A percentile compares a stretch with the other conserved stretches of the same genome.
phyloP scores from a whole-genome alignment of 2,329 filamentous ascomycete species.

The Paecilomyces sp. region DNA sequence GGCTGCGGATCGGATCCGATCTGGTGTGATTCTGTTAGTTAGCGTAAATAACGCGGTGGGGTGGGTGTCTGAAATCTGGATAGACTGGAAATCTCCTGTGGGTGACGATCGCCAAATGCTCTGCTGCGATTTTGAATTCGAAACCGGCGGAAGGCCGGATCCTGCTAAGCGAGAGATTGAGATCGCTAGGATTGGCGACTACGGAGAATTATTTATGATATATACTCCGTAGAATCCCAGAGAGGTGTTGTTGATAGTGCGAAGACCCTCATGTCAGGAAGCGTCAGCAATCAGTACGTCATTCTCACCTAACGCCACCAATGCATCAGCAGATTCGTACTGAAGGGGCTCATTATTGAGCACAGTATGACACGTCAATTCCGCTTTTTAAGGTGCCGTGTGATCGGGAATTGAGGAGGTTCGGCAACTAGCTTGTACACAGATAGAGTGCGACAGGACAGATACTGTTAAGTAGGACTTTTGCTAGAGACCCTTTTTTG shows the following conservation, averaged over 20 bases:
- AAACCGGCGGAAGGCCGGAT: neutral
- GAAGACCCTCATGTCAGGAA: neutral
- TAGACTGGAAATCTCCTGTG: neutral
- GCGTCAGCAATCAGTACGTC: neutral
- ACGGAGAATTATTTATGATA: neutral
- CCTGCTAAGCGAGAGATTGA: neutral
- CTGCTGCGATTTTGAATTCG: neutral
- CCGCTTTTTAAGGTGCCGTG: neutral
- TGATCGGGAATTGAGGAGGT: neutral
- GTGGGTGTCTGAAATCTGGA: neutral
- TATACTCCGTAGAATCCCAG: too few species aligned
- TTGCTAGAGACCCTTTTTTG: neutral
- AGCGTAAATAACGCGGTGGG: neutral
- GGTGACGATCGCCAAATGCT: neutral
- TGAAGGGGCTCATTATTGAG: too few species aligned
- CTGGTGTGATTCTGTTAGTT: neutral
- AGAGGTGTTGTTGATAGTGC: neutral
- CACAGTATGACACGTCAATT: neutral
- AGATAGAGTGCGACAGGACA: neutral
- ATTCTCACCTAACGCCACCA: neutral
- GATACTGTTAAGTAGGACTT: neutral
- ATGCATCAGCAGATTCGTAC: neutral
- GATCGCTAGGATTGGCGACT: neutral
- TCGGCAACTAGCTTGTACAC: neutral
- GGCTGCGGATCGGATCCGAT: neutral